phyloP scores from a whole-genome alignment of 768 basidiomycete genomes.

The Lepiota brunneoincarnata region DNA sequence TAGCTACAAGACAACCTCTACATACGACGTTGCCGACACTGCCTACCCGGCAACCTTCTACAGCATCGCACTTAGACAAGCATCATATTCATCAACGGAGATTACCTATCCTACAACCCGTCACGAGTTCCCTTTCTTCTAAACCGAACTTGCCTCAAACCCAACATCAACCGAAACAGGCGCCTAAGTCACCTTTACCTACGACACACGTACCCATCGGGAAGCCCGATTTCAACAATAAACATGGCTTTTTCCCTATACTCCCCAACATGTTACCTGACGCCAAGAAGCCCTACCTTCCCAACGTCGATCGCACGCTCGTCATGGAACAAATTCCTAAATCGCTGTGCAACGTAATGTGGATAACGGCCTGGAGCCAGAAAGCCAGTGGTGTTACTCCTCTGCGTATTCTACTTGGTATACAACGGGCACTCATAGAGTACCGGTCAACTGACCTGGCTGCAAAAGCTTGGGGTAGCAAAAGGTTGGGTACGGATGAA shows the following conservation, averaged over 20 bases:
- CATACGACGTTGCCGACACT: too few species aligned
- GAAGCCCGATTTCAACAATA: conserved; percentile 42
- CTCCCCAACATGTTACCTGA: conserved; percentile 11
- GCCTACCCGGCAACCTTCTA: too few species aligned
- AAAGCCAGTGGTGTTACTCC: conserved; percentile 34
- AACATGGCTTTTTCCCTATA: conserved; percentile 43
- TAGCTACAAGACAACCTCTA: too few species aligned
- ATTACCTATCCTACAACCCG: too few species aligned
- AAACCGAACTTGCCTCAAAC: conserved; percentile 3
- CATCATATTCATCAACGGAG: too few species aligned
- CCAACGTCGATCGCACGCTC: conserved; percentile 48
- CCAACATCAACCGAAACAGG: conserved; percentile 15
- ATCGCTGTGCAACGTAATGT: conserved; percentile 38
- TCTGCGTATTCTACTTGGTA: conserved; percentile 39
- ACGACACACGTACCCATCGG: conserved; percentile 32
- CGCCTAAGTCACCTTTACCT: conserved; percentile 18
- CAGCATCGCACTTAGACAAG: too few species aligned
- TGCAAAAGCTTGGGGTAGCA: conserved; percentile 47
- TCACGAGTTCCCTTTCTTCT: too few species aligned
- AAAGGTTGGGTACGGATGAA: conserved; percentile 33
- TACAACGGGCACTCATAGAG: conserved; percentile 48
- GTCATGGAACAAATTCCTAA: conserved; percentile 59
- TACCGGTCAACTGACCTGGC: conserved; percentile 45
- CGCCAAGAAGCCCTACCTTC: conserved; percentile 29
- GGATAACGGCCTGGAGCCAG: conserved; percentile 41